Evolutionary conservation across 1,139 yeast species (phyloP), one percentile per base, ranked within the genome.

Genomic region (Magnusiomyces sp.): DNA sequence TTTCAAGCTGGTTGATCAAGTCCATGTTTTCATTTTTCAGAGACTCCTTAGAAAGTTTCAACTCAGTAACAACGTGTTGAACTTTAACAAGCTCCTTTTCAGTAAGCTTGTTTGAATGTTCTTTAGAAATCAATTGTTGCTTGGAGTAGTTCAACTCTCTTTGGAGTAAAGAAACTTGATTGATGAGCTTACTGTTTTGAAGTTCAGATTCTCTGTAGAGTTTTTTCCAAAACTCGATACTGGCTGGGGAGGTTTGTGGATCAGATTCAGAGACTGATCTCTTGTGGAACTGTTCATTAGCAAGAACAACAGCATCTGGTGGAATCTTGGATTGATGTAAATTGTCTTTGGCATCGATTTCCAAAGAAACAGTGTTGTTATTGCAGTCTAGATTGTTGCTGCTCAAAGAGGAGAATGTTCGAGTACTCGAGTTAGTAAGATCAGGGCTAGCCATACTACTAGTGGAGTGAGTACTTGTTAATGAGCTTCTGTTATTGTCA

Each of bases 21-120:
- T 36, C 23, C 11, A 37, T 43, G 14, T 49, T 49, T 19, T 49
- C 47, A 27, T 36, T 45, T 29, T 46, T 37, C 34, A 49, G 46
- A 7, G 46, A 14, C 20, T 49, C 49, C 20, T 49, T 49, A 14
- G 33, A 31, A 13, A 49, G 34, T 13, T 45, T 45, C 16, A 49
- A 39, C 41, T 38, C 49, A 2, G 51, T 42, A 4, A 45, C 29
- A 9, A 29, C 37, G 37, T 45, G 45, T 36, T 49, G 51, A 11
- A 41, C 40, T 27, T 40, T 43, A 13, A 41, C 44, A 41, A 41
- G 44, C 36, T 41, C 40, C 9, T 33, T 41, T 27, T 45, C n/a
- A n/a, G n/a, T n/a, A n/a, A n/a, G n/a, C n/a, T n/a, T n/a, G 44
- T 14, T 29, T 2, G 2, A 23, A 20, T 14, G 29, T 31, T 2